Percentiles rank a stretch among this genome's conserved stretches.
Conservation (phyloP, 2,329 filamentous ascomycete species). For the Ophiostoma sp. region DNA sequence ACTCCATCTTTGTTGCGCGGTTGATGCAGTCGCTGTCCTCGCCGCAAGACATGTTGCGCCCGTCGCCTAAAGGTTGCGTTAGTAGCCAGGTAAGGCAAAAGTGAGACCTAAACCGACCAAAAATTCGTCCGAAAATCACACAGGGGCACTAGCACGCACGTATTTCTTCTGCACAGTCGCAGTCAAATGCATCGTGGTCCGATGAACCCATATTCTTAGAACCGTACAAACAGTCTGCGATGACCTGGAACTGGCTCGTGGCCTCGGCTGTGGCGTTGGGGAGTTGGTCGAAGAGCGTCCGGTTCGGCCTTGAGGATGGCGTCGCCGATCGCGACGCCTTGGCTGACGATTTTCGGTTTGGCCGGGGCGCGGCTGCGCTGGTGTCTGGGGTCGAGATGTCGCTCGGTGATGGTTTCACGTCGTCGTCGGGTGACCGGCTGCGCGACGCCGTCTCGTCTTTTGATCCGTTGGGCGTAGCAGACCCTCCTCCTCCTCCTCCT, state of each 20-base stretch:
- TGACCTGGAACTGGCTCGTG: slow-evolving; percentile 72
- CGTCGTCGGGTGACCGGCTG: slow-evolving; percentile 45
- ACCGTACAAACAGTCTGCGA: slow-evolving; percentile 84
- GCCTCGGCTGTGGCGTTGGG: slow-evolving; percentile 79
- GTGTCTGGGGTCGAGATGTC: slow-evolving; percentile 49
- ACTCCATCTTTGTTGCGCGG: slow-evolving; percentile 97
- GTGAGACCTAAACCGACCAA: not conserved
- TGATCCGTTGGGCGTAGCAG: slow-evolving; percentile 43
- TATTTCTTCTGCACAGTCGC: slow-evolving; percentile 93
- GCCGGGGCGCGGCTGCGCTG: slow-evolving; percentile 61
- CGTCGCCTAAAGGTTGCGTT: slow-evolving; percentile 49
- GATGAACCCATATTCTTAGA: slow-evolving; percentile 89
- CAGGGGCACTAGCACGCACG: slow-evolving; percentile 60
- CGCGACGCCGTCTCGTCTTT: slow-evolving; percentile 44
- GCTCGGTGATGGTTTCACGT: slow-evolving; percentile 43
- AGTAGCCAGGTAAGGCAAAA: not conserved
- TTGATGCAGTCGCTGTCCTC: slow-evolving; percentile 99
- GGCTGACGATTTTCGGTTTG: slow-evolving; percentile 67
- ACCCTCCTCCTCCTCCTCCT: slow-evolving; percentile 26
- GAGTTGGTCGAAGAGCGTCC: slow-evolving; percentile 66
- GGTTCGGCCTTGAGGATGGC: slow-evolving; percentile 42
- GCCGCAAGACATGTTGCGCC: slow-evolving; percentile 80
- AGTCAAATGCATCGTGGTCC: slow-evolving; percentile 87
- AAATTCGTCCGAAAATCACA: not conserved
- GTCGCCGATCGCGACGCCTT: slow-evolving; percentile 62